A percentile compares a stretch with the other conserved stretches of the same genome.
Conservation (phyloP, 352 stramenopile species). For the Phytophthora multivora region DNA sequence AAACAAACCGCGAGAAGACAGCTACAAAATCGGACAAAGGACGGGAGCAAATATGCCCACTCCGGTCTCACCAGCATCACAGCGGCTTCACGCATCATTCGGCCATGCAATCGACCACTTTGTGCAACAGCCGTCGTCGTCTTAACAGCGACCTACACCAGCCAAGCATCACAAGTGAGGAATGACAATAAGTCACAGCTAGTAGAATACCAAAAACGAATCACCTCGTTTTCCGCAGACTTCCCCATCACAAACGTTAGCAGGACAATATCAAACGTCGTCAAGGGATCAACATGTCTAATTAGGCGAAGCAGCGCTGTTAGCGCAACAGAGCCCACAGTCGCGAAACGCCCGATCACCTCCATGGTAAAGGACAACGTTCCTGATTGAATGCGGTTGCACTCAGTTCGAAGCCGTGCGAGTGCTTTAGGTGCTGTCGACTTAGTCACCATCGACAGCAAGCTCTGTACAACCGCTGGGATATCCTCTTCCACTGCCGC, state of each 20-base stretch:
- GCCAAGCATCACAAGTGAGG: conserved; percentile 1
- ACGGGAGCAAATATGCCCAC: conserved; percentile 48
- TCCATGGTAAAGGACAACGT: conserved; percentile 67
- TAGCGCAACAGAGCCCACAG: conserved; percentile 51
- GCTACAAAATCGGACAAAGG: conserved; percentile 61
- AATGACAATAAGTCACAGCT: not conserved
- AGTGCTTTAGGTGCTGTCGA: conserved; percentile 51
- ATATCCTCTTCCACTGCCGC: conserved; percentile 81
- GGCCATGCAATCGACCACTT: conserved; percentile 37
- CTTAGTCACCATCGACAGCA: conserved; percentile 75
- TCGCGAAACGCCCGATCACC: conserved; percentile 67
- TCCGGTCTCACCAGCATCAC: conserved; percentile 44
- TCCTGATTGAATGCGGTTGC: conserved; percentile 55
- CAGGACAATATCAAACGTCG: conserved; percentile 65
- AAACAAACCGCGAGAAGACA: conserved; percentile 59
- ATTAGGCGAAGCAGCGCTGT: conserved; percentile 54
- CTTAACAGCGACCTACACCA: conserved; percentile 45
- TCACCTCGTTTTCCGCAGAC: conserved; percentile 68
- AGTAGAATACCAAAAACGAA: not conserved
- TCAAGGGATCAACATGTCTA: conserved; percentile 48
- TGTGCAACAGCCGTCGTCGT: conserved; percentile 47
- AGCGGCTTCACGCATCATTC: conserved; percentile 37
- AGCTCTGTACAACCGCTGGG: conserved; percentile 73
- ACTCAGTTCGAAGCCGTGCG: conserved; percentile 60
- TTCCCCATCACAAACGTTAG: conserved; percentile 67